Evolutionary conservation across 2,329 filamentous ascomycete species (phyloP).

Genomic region (Lasiodiplodia hormozganensis): DNA sequence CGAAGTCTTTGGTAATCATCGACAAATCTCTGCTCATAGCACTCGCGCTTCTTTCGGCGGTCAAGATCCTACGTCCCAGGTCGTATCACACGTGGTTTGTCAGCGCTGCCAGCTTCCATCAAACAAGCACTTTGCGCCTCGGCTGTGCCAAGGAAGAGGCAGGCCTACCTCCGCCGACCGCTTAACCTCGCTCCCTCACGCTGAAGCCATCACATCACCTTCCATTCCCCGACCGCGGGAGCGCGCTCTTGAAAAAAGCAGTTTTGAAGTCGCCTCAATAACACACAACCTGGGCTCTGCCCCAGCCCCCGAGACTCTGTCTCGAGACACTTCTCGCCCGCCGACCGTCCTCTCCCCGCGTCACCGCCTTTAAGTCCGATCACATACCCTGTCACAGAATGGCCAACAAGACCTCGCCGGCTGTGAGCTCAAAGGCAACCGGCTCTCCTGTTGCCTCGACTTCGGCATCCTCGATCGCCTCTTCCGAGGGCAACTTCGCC

Average conservation of each 20-base stretch:
- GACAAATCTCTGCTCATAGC: conserved; percentile 4
- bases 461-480: conserved; percentile 48
- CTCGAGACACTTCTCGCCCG: conserved; percentile 27
- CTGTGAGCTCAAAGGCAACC: conserved; percentile 38
- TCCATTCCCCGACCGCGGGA: conserved; percentile 18
- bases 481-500: conserved; percentile 43
- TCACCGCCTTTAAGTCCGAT: conserved; percentile 36
- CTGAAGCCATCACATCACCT: not conserved
- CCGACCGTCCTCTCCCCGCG: conserved; percentile 40
- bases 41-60: not conserved
- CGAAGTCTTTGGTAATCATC: conserved; percentile 7
- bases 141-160: conserved; percentile 24
- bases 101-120: conserved; percentile 10
- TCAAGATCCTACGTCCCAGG: conserved; percentile 2
- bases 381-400: conserved; percentile 33
- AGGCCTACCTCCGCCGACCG: conserved; percentile 14
- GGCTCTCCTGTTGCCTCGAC: conserved; percentile 43
- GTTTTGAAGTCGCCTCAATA: conserved; percentile 43
- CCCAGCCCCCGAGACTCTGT: conserved; percentile 46
- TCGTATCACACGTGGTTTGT: conserved; percentile 22
- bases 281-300: conserved; percentile 46
- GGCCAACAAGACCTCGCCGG: conserved; percentile 42
- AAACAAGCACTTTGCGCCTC: conserved; percentile 24
- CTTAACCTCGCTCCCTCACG: conserved; percentile 16
- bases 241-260: conserved; percentile 30